phyloP scores from a whole-genome alignment of 129 eudicot species.

The Centella asiatica region DNA sequence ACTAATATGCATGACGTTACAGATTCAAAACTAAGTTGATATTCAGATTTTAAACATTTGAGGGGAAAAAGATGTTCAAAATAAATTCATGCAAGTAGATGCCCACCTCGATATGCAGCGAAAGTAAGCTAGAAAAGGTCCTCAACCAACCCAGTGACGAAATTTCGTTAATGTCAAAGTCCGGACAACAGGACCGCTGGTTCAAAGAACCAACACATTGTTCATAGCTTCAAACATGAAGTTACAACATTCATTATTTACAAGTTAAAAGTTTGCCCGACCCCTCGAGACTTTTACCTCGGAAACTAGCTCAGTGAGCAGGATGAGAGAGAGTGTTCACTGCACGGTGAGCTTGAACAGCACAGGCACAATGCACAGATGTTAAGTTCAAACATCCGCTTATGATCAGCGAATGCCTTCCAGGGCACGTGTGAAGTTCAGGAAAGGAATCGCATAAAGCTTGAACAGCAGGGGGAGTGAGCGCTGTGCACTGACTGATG shows the following conservation, averaged over 20 bases:
- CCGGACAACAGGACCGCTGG: not conserved
- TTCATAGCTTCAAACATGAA: not conserved
- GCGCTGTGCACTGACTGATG: conserved; percentile 95
- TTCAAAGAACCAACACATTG: not conserved
- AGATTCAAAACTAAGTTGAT: too few relatives aligned
- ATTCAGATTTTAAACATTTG: too few relatives aligned
- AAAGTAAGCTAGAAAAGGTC: not conserved
- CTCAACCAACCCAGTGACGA: not conserved
- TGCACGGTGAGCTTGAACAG: conserved; percentile 53
- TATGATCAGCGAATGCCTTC: conserved; percentile 78
- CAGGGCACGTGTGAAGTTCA: conserved; percentile 88
- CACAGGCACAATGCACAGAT: conserved; percentile 85
- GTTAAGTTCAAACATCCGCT: conserved; percentile 88
- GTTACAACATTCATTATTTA: too few relatives aligned
- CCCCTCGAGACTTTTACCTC: not conserved
- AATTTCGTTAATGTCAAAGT: not conserved
- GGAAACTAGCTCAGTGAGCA: conserved; percentile 40
- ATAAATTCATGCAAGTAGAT: not conserved
- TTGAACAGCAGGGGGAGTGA: conserved; percentile 95
- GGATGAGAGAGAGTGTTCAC: conserved; percentile 25
- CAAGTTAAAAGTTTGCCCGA: not conserved
- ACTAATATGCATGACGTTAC: too few relatives aligned
- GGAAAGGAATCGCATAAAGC: conserved; percentile 84
- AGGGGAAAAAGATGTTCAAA: too few relatives aligned
- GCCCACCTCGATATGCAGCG: not conserved